These are phyloP conservation scores for Kickxella alabastrina DNA, from an alignment of 192 early-diverging fungal genomes.

Conservation along the genomic window DNA sequence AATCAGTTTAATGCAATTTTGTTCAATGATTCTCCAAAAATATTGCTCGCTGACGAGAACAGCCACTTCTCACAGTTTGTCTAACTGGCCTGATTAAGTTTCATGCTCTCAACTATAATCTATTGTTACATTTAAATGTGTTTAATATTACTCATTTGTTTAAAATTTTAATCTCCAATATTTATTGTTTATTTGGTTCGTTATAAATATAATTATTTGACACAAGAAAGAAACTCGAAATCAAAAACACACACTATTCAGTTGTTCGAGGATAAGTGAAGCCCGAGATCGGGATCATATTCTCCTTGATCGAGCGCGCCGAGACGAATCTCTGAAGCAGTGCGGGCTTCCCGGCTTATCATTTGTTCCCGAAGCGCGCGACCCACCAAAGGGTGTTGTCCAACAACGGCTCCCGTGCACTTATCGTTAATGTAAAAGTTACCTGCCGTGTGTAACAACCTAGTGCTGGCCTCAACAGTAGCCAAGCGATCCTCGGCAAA, in stretches of 20 bases:
- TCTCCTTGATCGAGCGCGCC: slow-evolving; percentile 94
- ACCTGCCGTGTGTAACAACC: slow-evolving; percentile 83
- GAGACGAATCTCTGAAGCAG: slow-evolving; percentile 85
- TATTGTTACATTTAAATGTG: neutral
- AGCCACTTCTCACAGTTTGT: no score
- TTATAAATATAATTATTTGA: neutral
- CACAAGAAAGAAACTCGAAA: no score
- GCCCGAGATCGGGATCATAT: slow-evolving; percentile 76
- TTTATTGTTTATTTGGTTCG: neutral
- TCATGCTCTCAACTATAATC: no score
- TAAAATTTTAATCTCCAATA: neutral
- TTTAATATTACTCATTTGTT: neutral
- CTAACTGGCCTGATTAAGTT: no score
- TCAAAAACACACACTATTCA: neutral
- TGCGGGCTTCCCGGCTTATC: slow-evolving; percentile 91
- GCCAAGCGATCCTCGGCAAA: slow-evolving; percentile 87
- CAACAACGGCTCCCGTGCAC: slow-evolving; percentile 94
- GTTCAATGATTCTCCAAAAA: neutral
- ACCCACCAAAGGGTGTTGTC: slow-evolving; percentile 97
- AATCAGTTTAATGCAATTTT: neutral
- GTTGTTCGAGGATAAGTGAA: slow-evolving; percentile 85
- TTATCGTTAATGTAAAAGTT: slow-evolving; percentile 99
- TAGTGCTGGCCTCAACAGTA: slow-evolving; percentile 65
- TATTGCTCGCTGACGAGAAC: no score
- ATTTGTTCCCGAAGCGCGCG: slow-evolving; percentile 92